Percentiles rank a stretch among this genome's conserved stretches.
These are phyloP conservation scores for Prunus mume DNA, from an alignment of 306 rosid species.

Conservation along the genomic window DNA sequence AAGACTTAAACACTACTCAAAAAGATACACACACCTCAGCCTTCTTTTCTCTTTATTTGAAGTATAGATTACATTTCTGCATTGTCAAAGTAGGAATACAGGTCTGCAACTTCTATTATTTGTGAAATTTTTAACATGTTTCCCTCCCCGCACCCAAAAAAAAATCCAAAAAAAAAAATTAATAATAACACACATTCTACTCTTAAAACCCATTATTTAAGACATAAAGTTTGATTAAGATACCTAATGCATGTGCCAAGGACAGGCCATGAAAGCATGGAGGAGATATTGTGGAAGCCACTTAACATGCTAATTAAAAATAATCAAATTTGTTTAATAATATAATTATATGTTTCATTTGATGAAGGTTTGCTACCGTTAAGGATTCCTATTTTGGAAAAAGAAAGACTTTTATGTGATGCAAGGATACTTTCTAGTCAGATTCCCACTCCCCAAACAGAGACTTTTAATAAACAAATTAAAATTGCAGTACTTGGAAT, in stretches of 20 bases:
- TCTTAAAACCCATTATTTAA: slow-evolving; percentile 27
- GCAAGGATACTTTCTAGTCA: slow-evolving; percentile 34
- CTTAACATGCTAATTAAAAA: slow-evolving; percentile 2
- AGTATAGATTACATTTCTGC: not conserved
- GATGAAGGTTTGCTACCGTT: slow-evolving; percentile 50
- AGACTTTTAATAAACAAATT: slow-evolving; percentile 1
- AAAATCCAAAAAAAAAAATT: no score
- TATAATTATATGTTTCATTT: slow-evolving; percentile 17
- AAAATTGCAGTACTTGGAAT: slow-evolving; percentile 12
- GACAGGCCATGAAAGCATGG: slow-evolving; percentile 25
- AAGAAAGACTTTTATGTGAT: slow-evolving; percentile 16
- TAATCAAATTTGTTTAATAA: slow-evolving; percentile 16
- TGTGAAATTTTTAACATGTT: slow-evolving; percentile 19
- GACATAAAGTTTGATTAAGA: slow-evolving; percentile 34
- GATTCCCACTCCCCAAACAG: slow-evolving; percentile 36
- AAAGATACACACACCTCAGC: slow-evolving; percentile 14
- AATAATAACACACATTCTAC: not conserved
- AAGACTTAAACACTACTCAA: slow-evolving; percentile 5
- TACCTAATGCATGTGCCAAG: slow-evolving; percentile 52
- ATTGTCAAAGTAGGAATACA: slow-evolving; percentile 25
- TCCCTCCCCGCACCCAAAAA: not conserved
- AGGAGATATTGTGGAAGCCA: slow-evolving; percentile 15
- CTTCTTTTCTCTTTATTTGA: not conserved
- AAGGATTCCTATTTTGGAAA: slow-evolving; percentile 51
- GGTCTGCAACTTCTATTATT: slow-evolving; percentile 25